phyloP scores from a whole-genome alignment of 768 basidiomycete species.

The Panellus pusillus region DNA sequence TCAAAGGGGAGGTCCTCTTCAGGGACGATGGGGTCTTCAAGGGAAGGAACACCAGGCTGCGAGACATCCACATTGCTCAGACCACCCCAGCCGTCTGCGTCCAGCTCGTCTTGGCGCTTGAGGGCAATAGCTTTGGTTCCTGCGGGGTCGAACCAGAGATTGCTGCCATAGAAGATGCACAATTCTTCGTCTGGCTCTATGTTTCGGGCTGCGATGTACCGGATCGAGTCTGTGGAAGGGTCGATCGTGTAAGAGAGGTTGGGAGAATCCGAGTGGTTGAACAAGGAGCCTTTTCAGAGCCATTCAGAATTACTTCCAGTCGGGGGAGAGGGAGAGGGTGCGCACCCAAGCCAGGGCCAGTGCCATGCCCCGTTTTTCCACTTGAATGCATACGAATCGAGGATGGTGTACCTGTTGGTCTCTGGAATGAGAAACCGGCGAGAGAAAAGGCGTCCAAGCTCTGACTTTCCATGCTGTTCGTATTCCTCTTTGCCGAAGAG shows the following conservation, averaged over 20 bases:
- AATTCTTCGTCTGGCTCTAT: constrained; percentile 69
- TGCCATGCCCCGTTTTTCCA: constrained; percentile 78
- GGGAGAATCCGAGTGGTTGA: constrained; percentile 72
- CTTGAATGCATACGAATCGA: constrained; percentile 76
- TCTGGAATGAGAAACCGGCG: not conserved
- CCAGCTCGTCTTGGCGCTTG: not conserved
- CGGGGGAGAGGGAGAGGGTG: not conserved
- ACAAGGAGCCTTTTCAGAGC: constrained; percentile 61
- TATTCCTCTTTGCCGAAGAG: constrained; percentile 74
- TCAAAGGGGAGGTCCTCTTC: constrained; percentile 68
- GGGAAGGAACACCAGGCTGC: constrained; percentile 22
- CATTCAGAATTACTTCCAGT: not conserved
- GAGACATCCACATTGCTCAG: constrained; percentile 32
- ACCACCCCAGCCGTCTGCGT: constrained; percentile 50
- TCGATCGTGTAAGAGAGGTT: constrained; percentile 71
- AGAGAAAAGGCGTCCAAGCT: not conserved
- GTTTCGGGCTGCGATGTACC: constrained; percentile 54
- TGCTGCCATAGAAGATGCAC: constrained; percentile 75
- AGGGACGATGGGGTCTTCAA: constrained; percentile 45
- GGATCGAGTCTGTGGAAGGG: constrained; percentile 53
- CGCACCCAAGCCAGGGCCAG: constrained; percentile 73
- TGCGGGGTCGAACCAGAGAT: constrained; percentile 62
- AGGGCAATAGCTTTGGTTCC: constrained; percentile 15
- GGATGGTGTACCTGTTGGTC: constrained; percentile 46
- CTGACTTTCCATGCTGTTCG: constrained; percentile 48